A percentile compares a stretch with the other conserved stretches of the same genome.
Conservation (phyloP, 768 basidiomycete genomes). For the Gloeopeniophorella convolvens region DNA sequence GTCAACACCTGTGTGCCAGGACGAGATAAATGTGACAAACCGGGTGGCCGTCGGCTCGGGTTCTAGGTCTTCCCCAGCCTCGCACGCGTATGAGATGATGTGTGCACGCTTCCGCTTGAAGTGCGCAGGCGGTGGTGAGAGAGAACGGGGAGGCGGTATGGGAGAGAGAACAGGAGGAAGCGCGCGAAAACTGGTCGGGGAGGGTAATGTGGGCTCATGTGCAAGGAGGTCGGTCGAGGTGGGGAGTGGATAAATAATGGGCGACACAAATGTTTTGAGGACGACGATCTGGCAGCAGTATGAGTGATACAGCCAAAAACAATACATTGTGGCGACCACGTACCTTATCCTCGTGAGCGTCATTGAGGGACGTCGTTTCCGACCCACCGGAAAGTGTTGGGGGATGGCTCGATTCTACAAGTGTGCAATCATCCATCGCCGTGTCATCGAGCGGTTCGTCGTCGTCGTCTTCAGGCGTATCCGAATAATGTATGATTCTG, state of each 20-base stretch:
- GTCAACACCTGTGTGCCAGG: neutral
- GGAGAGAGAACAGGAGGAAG: no score
- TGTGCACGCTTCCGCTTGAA: constrained; percentile 14
- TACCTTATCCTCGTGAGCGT: neutral
- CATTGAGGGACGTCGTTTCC: neutral
- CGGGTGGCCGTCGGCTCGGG: constrained; percentile 2
- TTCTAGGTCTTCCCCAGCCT: constrained; percentile 6
- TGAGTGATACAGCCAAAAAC: no score
- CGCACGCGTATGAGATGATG: constrained; percentile 5
- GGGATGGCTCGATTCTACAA: constrained; percentile 2
- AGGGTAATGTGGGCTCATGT: neutral
- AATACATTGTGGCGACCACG: no score
- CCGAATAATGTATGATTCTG: neutral
- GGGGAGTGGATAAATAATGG: constrained; percentile 17
- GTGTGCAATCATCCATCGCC: constrained; percentile 9
- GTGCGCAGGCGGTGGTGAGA: constrained; percentile 12
- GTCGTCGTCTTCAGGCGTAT: neutral
- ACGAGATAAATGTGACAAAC: constrained; percentile 3
- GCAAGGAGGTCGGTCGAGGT: constrained; percentile 2
- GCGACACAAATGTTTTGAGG: no score
- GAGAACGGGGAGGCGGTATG: neutral
- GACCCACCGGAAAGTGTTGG: constrained; percentile 1
- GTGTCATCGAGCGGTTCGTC: constrained; percentile 12
- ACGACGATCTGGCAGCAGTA: no score
- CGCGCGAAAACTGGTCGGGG: neutral